phyloP scores from a whole-genome alignment of 129 eudicot genomes.

The Ambrosia artemisiifolia region DNA sequence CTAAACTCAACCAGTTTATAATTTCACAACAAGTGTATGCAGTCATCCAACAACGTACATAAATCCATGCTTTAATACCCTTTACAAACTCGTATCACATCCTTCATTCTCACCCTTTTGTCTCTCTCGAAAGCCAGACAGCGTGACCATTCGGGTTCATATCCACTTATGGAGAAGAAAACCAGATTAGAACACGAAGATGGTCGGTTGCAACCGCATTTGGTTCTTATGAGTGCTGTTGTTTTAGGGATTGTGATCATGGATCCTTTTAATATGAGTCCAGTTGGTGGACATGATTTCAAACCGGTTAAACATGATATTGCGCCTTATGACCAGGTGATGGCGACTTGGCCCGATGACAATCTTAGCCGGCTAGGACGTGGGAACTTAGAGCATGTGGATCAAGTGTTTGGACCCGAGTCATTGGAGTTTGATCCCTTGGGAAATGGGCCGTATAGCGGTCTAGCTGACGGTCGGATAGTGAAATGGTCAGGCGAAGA shows the following conservation, averaged over 20 bases:
- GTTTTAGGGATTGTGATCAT: conserved; percentile 55
- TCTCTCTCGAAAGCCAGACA: neutral
- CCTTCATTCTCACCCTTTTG: conserved; percentile 15
- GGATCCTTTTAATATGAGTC: conserved; percentile 85
- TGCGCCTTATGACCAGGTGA: conserved; percentile 78
- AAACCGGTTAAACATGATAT: conserved; percentile 68
- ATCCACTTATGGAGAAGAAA: conserved; percentile 49
- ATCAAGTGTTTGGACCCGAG: conserved; percentile 85
- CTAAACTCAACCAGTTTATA: conserved; percentile 42
- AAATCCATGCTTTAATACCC: conserved; percentile 18
- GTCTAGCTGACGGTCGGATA: conserved; percentile 87
- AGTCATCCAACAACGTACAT: conserved; percentile 26
- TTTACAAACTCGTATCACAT: conserved; percentile 21
- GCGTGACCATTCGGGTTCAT: neutral
- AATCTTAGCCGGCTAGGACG: conserved; percentile 62
- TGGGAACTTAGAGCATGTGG: conserved; percentile 63
- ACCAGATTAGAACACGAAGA: conserved; percentile 38
- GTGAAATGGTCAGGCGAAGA: conserved; percentile 75
- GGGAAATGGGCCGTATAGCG: conserved; percentile 85
- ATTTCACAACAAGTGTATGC: conserved; percentile 26
- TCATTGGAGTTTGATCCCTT: conserved; percentile 69
- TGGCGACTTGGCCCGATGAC: conserved; percentile 79
- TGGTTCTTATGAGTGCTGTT: conserved; percentile 41
- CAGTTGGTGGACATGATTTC: conserved; percentile 76
- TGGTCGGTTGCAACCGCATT: conserved; percentile 53